phyloP scores from a whole-genome alignment of 345 rosid genomes.

The Brassica rapa region DNA sequence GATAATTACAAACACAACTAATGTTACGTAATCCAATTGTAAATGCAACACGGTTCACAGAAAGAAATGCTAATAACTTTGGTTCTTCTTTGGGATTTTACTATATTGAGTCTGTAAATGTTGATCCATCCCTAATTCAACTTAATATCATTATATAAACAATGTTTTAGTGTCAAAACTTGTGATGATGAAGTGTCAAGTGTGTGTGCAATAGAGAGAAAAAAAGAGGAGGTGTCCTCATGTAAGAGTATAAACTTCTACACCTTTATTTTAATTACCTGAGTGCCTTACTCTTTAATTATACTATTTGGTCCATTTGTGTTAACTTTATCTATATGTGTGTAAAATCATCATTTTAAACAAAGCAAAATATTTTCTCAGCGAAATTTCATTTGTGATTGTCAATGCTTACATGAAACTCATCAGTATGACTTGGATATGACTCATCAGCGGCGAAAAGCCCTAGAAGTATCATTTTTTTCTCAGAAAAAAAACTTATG shows the following conservation, averaged over 20 bases:
- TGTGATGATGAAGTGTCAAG: slow-evolving; percentile 32
- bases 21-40: background rate
- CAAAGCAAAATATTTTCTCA: background rate
- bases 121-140: too few species aligned
- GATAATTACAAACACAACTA: background rate
- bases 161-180: slow-evolving; percentile 25
- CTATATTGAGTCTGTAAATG: too few species aligned
- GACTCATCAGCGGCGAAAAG: background rate
- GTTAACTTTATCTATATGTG: background rate
- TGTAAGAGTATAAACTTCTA: background rate
- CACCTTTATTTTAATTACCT: slow-evolving; percentile 16
- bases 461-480: background rate
- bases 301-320: slow-evolving; percentile 18
- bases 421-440: background rate
- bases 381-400: background rate
- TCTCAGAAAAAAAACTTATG: background rate
- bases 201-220: background rate
- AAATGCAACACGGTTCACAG: background rate
- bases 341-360: slow-evolving; percentile 13
- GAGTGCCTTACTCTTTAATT: slow-evolving; percentile 22
- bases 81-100: background rate
- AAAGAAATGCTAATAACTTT: background rate
- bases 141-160: too few species aligned
- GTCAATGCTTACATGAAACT: slow-evolving; percentile 15
- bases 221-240: slow-evolving; percentile 2